A percentile compares a stretch with the other conserved stretches of the same genome.
These are phyloP conservation scores for Glaciozyma martinii DNA, from an alignment of 768 basidiomycete species.

Conservation along the genomic window DNA sequence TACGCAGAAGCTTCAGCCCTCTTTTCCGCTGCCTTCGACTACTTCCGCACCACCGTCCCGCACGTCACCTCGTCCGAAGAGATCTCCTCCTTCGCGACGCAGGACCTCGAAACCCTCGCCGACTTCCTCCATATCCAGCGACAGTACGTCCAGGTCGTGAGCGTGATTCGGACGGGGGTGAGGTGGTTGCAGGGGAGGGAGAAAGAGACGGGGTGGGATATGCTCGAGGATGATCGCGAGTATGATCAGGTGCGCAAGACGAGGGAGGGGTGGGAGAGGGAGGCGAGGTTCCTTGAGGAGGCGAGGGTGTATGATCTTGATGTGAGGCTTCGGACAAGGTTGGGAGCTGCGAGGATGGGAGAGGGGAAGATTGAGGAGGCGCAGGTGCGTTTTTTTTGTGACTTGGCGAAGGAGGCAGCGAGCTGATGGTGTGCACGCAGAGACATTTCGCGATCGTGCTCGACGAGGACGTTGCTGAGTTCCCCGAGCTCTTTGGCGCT, in stretches of 20 bases:
- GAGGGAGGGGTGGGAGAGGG: conserved; percentile 40
- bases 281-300: conserved; percentile 38
- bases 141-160: conserved; percentile 58
- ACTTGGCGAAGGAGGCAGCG: neutral
- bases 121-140: conserved; percentile 70
- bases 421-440: conserved; percentile 41
- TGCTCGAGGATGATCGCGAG: conserved; percentile 77
- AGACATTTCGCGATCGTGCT: conserved; percentile 67
- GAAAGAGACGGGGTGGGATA: conserved; percentile 68
- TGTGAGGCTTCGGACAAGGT: conserved; percentile 67
- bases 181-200: conserved; percentile 86
- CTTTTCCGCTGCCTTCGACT: conserved; percentile 63
- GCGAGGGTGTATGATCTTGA: conserved; percentile 50
- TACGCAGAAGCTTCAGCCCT: conserved; percentile 56
- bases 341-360: conserved; percentile 73
- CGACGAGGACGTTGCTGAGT: conserved; percentile 62
- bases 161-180: conserved; percentile 62
- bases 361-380: conserved; percentile 73
- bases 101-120: conserved; percentile 68
- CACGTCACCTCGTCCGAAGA: conserved; percentile 40
- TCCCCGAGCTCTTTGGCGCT: conserved; percentile 67
- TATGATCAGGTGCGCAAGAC: conserved; percentile 48
- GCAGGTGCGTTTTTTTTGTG: conserved; percentile 47
- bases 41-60: conserved; percentile 52
- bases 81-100: conserved; percentile 46